Percentiles rank a stretch among this genome's conserved stretches.
Conservation (phyloP, 1,284 basidiomycete species). For the Waitea zeae region DNA sequence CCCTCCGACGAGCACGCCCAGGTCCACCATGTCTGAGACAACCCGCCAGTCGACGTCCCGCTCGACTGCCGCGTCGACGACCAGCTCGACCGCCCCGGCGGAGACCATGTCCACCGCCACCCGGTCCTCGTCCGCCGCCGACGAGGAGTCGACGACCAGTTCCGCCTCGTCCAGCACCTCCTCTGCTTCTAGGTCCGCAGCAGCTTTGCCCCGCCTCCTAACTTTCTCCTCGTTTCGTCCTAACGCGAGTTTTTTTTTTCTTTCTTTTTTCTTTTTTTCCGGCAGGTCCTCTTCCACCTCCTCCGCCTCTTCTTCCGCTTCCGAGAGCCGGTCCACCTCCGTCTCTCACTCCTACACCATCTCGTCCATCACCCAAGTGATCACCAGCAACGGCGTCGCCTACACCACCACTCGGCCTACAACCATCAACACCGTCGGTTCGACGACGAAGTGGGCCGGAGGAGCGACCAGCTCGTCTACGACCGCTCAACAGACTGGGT, state of each 20-base stretch:
- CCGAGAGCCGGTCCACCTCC: too few species aligned
- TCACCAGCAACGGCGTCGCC: too few species aligned
- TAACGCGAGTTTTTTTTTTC: conserved; percentile 1
- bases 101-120: conserved; percentile 3
- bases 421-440: too few species aligned
- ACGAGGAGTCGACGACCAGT: conserved; percentile 5
- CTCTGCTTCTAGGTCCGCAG: conserved; percentile 6
- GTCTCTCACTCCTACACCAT: too few species aligned
- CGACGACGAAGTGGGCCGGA: too few species aligned
- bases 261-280: conserved; percentile 1
- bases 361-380: too few species aligned
- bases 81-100: conserved; percentile 2
- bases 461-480: conserved; percentile 1
- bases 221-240: conserved; percentile 3
- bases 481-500: too few species aligned
- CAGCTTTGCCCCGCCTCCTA: conserved; percentile 2
- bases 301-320: conserved; percentile 1
- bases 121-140: background rate
- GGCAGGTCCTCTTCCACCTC: conserved; percentile 4
- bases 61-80: conserved; percentile 1
- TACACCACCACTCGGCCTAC: too few species aligned
- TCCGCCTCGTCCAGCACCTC: conserved; percentile 6
- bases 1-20: background rate
- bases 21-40: conserved; percentile 1
- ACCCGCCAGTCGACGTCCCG: conserved; percentile 3